Evolutionary conservation across 495 filamentous ascomycete species (phyloP).

Genomic region (Trichoderma orchidacearum): DNA sequence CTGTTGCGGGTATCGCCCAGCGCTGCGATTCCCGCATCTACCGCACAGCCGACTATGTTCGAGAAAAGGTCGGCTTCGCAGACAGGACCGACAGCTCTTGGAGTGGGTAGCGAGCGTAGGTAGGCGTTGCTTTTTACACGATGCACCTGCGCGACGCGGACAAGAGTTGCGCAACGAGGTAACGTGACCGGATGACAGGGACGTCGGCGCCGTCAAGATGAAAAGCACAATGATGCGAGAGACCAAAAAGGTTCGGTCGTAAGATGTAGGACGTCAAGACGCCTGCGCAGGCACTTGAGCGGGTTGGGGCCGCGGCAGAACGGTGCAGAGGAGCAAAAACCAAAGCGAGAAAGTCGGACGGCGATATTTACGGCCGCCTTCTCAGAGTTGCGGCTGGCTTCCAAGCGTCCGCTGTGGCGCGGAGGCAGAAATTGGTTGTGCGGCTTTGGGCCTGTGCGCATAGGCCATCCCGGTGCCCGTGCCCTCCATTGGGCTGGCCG

Average conservation of each 20-base stretch:
- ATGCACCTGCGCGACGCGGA: neutral
- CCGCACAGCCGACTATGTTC: neutral
- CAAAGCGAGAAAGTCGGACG: neutral
- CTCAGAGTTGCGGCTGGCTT: neutral
- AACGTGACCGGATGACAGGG: neutral
- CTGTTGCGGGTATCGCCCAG: slow-evolving; percentile 35
- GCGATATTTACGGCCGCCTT: neutral
- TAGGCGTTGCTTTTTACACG: neutral
- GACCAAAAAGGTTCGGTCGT: neutral
- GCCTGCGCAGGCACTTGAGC: neutral
- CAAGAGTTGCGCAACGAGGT: neutral
- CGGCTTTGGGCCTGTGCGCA: neutral
- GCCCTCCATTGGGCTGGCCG: neutral
- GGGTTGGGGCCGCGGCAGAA: neutral
- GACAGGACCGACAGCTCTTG: neutral
- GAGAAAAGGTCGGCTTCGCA: neutral
- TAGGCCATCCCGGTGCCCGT: neutral
- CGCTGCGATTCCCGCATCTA: slow-evolving; percentile 24
- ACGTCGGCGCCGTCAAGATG: neutral
- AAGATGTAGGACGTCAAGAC: neutral
- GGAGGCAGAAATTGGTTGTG: neutral
- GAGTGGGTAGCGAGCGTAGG: neutral
- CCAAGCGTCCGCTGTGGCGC: neutral
- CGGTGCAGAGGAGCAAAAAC: neutral
- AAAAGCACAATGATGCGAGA: neutral